A percentile compares a stretch with the other conserved stretches of the same genome.
Evolutionary conservation across 352 stramenopile species (phyloP).

Genomic region (Pythium dissotocum): DNA sequence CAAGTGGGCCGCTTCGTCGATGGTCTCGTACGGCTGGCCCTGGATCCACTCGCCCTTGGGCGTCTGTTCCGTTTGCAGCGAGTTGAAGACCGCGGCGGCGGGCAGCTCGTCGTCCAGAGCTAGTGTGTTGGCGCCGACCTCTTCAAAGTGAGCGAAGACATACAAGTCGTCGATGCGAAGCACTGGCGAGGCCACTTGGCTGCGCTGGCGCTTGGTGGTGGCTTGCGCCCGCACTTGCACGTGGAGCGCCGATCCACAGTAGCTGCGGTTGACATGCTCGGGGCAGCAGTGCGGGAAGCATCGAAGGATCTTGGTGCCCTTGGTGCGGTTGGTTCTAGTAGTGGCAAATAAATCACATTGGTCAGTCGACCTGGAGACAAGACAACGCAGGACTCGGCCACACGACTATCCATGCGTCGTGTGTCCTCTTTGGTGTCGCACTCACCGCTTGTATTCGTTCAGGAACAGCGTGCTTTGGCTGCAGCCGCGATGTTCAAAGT

Average conservation of each 20-base stretch:
- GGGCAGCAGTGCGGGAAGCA: constrained; percentile 78
- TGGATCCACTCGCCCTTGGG: constrained; percentile 71
- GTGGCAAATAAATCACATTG: neutral
- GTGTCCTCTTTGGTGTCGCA: neutral
- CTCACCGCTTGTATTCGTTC: constrained; percentile 65
- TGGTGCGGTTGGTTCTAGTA: constrained; percentile 49
- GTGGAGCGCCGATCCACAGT: constrained; percentile 58
- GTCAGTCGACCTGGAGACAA: constrained; percentile 6
- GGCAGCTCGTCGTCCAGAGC: constrained; percentile 21
- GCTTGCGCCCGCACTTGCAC: constrained; percentile 34
- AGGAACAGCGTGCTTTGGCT: constrained; percentile 45
- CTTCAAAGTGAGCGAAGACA: constrained; percentile 60
- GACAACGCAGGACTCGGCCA: neutral
- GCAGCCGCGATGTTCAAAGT: constrained; percentile 44
- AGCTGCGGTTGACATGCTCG: constrained; percentile 63
- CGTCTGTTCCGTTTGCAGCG: constrained; percentile 58
- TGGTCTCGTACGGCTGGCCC: constrained; percentile 28
- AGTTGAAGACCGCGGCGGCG: constrained; percentile 32
- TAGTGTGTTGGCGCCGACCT: constrained; percentile 32
- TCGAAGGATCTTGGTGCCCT: constrained; percentile 63
- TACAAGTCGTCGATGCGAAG: constrained; percentile 20
- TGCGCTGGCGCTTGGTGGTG: neutral
- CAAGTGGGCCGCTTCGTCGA: constrained; percentile 28
- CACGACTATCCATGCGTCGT: constrained; percentile 7
- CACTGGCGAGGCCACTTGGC: neutral